phyloP scores from a whole-genome alignment of 495 filamentous ascomycete genomes.

The Geoglossum glabrum region DNA sequence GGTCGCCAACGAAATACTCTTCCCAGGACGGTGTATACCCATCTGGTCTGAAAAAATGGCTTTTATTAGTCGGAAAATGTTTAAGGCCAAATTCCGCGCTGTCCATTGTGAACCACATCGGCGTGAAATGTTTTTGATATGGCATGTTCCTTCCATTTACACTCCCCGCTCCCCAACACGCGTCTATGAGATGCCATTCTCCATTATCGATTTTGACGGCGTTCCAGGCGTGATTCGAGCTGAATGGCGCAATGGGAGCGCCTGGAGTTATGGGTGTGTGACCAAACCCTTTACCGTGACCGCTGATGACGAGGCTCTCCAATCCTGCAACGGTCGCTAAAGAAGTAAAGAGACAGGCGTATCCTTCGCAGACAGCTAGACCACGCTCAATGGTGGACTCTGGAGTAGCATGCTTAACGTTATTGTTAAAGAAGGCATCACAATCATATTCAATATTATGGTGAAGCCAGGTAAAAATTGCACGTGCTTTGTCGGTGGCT shows the following conservation, averaged over 20 bases:
- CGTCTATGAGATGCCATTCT: constrained; percentile 79
- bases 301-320: constrained; percentile 43
- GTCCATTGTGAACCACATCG: constrained; percentile 51
- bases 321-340: constrained; percentile 59
- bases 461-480: constrained; percentile 87
- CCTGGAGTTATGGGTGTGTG: constrained; percentile 34
- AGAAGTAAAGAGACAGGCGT: constrained; percentile 59
- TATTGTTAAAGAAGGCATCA: constrained; percentile 50
- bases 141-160: constrained; percentile 26
- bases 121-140: constrained; percentile 49
- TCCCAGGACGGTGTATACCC: constrained; percentile 46
- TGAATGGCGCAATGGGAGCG: constrained; percentile 34
- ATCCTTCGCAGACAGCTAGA: constrained; percentile 78
- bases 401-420: constrained; percentile 44
- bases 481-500: constrained; percentile 71
- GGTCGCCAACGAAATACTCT: constrained; percentile 48
- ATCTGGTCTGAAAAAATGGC: constrained; percentile 47
- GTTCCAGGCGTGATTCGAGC: constrained; percentile 72
- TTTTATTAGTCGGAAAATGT: constrained; percentile 55
- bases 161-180: constrained; percentile 78
- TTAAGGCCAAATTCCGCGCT: constrained; percentile 63
- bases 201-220: constrained; percentile 68
- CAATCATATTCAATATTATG: constrained; percentile 81
- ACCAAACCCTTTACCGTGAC: constrained; percentile 78
- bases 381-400: constrained; percentile 47